phyloP scores from a whole-genome alignment of 352 stramenopile genomes.

The Nothophytophthora sp. region DNA sequence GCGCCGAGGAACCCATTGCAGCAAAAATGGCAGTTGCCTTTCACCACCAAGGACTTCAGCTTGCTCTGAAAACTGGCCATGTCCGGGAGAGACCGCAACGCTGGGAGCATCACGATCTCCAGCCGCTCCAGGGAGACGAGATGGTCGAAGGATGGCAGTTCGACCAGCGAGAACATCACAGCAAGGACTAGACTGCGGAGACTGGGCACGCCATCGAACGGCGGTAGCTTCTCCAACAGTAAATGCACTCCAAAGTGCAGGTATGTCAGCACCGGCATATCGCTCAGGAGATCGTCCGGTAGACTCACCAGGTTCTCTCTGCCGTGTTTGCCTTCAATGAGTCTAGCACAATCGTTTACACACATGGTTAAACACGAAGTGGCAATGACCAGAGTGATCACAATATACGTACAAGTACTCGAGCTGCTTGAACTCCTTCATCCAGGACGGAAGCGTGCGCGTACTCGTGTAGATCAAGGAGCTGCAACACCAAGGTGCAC shows the following conservation, averaged over 20 bases:
- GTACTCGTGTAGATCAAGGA: slow-evolving; percentile 27
- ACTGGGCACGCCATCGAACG: slow-evolving; percentile 11
- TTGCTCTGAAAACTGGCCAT: slow-evolving; percentile 19
- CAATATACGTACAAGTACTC: slow-evolving; percentile 24
- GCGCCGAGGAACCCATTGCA: slow-evolving; percentile 22
- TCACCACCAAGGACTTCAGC: too few relatives aligned
- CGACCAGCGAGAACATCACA: slow-evolving; percentile 10
- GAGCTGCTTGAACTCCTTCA: slow-evolving; percentile 11
- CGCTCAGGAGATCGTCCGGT: slow-evolving; percentile 13
- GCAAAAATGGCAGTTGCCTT: slow-evolving; percentile 21
- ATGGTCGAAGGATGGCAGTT: slow-evolving; percentile 12
- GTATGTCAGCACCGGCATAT: slow-evolving; percentile 16
- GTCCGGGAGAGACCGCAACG: slow-evolving; percentile 10
- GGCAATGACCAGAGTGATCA: neutral
- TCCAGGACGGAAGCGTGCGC: slow-evolving; percentile 12
- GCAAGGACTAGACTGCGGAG: slow-evolving; percentile 17
- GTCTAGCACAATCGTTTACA: slow-evolving; percentile 1
- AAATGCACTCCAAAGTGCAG: slow-evolving; percentile 17
- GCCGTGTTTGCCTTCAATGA: slow-evolving; percentile 23
- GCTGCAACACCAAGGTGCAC: neutral
- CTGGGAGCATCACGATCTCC: slow-evolving; percentile 11
- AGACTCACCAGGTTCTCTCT: slow-evolving; percentile 15
- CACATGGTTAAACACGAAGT: too few relatives aligned
- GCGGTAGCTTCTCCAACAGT: slow-evolving; percentile 4
- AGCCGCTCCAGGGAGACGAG: slow-evolving; percentile 12